Base-by-base conservation (phyloP, 75 land plant species). In the Selaginella tamariscina region DNA sequence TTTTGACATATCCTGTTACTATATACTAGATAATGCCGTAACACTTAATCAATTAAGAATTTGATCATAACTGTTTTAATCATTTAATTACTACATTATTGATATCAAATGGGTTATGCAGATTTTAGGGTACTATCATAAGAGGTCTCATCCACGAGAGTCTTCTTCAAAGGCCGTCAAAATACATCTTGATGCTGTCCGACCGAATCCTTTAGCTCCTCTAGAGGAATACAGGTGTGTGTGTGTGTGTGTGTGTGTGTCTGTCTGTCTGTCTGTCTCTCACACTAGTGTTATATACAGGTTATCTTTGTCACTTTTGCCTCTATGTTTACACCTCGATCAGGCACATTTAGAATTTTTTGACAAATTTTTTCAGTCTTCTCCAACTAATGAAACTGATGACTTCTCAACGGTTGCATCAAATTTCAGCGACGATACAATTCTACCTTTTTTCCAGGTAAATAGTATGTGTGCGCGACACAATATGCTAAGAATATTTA, bases 361-460 rank as follows among this genome's bases (percentile, higher is more conserved):
- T 27, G 74, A 77, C 26, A 70, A 63, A 22, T 95, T 85, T 69
- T 95, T 95, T 79, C 49, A 39, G 49, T 39, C 49, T 5, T 5
- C 5, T 39, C 5, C 49, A 15, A 39, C 5, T 15, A 39, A 5
- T 39, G 49, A 39, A 5, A 15, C 5, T 39, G 49, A 39, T 39
- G 5, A 5, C 15, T 39, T 24, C 55, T 56, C 69, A 9, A 65
- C 69, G 2, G 30, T 33, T 20, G 73, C 55, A 2, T 65, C 74
- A 54, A 66, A 73, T 18, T 56, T 75, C 26, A 55, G 44, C 2
- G 77, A 80, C 2, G 87, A 95, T 33, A 81, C 82, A 39, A 65
- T 95, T 32, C 84, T 91, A 65, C 92, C 99, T 28, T 95, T 81
- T 68, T 91, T 95, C 72, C 99, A 95, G 86, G 98, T 75, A 74